These are phyloP conservation scores for Pleurotus sapidus DNA, from an alignment of 768 basidiomycete genomes.

Conservation along the genomic window DNA sequence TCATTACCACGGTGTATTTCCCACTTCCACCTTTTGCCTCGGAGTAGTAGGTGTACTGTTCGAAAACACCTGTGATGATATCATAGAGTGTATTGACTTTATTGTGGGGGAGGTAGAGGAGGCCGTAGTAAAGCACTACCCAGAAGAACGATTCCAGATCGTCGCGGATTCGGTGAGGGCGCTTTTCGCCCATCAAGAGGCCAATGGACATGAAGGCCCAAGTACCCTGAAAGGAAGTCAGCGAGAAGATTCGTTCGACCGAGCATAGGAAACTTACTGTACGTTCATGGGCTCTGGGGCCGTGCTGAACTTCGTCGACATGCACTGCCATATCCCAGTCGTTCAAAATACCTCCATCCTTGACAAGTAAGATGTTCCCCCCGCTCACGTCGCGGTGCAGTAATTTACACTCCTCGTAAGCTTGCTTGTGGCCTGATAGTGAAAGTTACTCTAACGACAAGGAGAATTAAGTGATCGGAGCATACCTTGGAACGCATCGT, in stretches of 20 bases:
- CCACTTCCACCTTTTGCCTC: too few relatives aligned
- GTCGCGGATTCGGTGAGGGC: constrained; percentile 16
- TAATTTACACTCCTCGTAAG: neutral
- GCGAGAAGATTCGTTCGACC: too few relatives aligned
- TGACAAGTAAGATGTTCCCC: constrained; percentile 3
- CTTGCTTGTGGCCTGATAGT: constrained; percentile 5
- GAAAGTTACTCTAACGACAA: too few relatives aligned
- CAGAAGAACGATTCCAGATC: constrained; percentile 29
- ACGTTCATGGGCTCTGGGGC: neutral
- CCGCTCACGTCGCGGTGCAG: constrained; percentile 11
- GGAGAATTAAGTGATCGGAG: neutral
- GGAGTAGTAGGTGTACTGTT: too few relatives aligned
- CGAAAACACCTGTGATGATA: too few relatives aligned
- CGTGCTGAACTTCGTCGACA: neutral
- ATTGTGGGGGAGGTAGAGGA: constrained; percentile 12
- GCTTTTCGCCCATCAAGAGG: constrained; percentile 16
- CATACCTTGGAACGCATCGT: constrained; percentile 14
- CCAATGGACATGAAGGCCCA: constrained; percentile 29
- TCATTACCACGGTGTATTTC: too few relatives aligned
- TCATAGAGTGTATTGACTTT: too few relatives aligned
- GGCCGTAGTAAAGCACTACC: constrained; percentile 14
- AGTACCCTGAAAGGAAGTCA: constrained; percentile 20
- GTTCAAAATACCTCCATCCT: constrained; percentile 4
- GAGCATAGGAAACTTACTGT: neutral
- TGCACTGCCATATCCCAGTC: constrained; percentile 9